These are phyloP conservation scores for Pythium diclinum DNA, from an alignment of 352 stramenopile genomes.

Conservation along the genomic window DNA sequence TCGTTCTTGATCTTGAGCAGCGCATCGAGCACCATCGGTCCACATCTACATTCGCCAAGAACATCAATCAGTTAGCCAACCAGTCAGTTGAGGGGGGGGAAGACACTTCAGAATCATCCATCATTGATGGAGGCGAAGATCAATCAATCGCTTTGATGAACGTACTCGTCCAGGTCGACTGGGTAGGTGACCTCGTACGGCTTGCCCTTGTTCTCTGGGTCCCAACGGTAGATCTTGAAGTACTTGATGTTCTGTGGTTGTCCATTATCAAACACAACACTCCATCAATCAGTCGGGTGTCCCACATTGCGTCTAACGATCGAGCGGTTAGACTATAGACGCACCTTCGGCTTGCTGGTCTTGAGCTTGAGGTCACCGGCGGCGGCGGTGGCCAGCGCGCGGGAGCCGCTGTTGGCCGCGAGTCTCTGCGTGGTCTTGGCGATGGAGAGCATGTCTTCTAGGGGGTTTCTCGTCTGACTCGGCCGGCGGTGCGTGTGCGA, in stretches of 20 bases:
- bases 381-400: constrained; percentile 52
- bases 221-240: constrained; percentile 99
- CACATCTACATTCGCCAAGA: constrained; percentile 57
- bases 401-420: constrained; percentile 39
- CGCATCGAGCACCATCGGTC: constrained; percentile 99
- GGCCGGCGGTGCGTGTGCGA: constrained; percentile 16
- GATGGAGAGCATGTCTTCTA: constrained; percentile 25
- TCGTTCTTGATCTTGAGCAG: constrained; percentile 99
- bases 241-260: constrained; percentile 92
- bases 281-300: background rate
- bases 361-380: constrained; percentile 73
- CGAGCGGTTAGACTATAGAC: background rate
- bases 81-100: too few relatives aligned
- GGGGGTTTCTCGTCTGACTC: constrained; percentile 14
- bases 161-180: constrained; percentile 96
- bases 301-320: background rate
- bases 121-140: constrained; percentile 1
- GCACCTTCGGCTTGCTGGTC: constrained; percentile 70
- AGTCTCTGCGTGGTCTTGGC: constrained; percentile 29
- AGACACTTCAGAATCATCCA: constrained; percentile 4
- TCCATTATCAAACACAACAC: background rate
- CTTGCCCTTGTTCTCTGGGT: constrained; percentile 94
- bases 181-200: constrained; percentile 96
- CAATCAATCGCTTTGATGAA: constrained; percentile 13
- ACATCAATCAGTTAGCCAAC: background rate